Percentiles rank a stretch among this genome's conserved stretches.
phyloP scores from a whole-genome alignment of 2,329 filamentous ascomycete genomes.

The Cordyceps fumosorosea region DNA sequence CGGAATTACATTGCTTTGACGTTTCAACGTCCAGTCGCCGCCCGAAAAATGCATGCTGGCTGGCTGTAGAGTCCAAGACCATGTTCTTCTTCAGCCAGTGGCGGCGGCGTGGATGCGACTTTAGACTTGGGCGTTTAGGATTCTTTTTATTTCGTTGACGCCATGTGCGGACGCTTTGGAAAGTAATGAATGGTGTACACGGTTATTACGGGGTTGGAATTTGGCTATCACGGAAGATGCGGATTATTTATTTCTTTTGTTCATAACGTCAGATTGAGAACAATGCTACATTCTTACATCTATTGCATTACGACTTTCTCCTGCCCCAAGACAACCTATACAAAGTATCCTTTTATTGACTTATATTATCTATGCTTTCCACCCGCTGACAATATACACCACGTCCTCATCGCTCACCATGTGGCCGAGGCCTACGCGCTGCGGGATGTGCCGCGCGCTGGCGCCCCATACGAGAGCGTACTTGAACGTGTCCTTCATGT shows the following conservation, averaged over 20 bases:
- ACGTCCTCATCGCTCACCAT: slow-evolving; percentile 65
- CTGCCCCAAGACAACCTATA: background rate
- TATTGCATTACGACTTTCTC: background rate
- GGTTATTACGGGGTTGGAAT: background rate
- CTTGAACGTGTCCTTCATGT: slow-evolving; percentile 96
- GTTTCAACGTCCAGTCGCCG: background rate
- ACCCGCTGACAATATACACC: slow-evolving; percentile 60
- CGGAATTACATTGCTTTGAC: slow-evolving; percentile 2
- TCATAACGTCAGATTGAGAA: slow-evolving; percentile 8
- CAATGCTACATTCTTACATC: slow-evolving; percentile 10
- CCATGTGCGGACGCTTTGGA: slow-evolving; percentile 4
- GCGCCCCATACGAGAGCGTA: slow-evolving; percentile 97
- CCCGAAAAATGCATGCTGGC: background rate
- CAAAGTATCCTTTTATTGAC: slow-evolving; percentile 3
- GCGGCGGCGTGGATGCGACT: background rate
- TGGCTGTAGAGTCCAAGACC: background rate
- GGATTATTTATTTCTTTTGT: slow-evolving; percentile 10
- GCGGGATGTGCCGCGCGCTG: slow-evolving; percentile 88
- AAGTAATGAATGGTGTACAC: slow-evolving; percentile 7
- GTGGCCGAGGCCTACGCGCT: slow-evolving; percentile 83
- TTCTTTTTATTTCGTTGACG: background rate
- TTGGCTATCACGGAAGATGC: background rate
- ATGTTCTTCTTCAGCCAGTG: background rate
- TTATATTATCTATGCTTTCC: slow-evolving; percentile 48
- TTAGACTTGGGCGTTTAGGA: background rate